Evolutionary conservation across 177 flowering plant species (phyloP).

Genomic region (Vitis hybrid): DNA sequence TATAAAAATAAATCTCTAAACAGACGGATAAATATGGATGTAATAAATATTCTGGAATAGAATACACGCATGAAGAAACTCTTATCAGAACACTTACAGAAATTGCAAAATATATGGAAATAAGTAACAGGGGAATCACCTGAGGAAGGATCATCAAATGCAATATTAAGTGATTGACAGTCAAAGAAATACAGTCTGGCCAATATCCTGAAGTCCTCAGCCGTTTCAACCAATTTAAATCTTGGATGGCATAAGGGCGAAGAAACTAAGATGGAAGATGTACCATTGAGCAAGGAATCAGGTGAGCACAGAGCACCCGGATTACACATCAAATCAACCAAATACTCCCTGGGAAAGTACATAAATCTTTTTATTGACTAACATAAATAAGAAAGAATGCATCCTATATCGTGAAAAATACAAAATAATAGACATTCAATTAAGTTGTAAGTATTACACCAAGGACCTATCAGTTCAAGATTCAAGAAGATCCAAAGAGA

Average conservation of each 20-base stretch:
- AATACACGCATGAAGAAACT: not conserved
- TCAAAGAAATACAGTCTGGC: conserved; percentile 20
- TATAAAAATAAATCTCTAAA: too few species aligned
- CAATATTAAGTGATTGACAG: conserved; percentile 8
- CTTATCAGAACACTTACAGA: too few species aligned
- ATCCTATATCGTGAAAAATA: not conserved
- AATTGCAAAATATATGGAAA: too few species aligned
- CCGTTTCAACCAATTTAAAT: conserved; percentile 5
- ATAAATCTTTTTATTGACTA: not conserved
- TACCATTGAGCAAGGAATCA: conserved; percentile 24
- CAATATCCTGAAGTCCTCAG: conserved; percentile 4
- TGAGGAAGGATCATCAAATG: conserved; percentile 13
- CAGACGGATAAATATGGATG: too few species aligned
- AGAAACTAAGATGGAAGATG: conserved; percentile 20
- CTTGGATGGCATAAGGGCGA: conserved; percentile 25
- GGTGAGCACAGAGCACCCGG: conserved; percentile 25
- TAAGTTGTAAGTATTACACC: too few species aligned
- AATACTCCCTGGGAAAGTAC: conserved; percentile 20
- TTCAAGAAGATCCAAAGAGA: too few species aligned
- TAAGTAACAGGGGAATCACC: conserved; percentile 3
- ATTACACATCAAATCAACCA: conserved; percentile 24
- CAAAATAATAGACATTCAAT: not conserved
- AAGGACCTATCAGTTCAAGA: too few species aligned
- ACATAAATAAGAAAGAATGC: too few species aligned
- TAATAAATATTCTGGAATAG: too few species aligned